These are phyloP conservation scores for Cladosporium sp. DNA, from an alignment of 2,329 filamentous ascomycete species.

Conservation along the genomic window DNA sequence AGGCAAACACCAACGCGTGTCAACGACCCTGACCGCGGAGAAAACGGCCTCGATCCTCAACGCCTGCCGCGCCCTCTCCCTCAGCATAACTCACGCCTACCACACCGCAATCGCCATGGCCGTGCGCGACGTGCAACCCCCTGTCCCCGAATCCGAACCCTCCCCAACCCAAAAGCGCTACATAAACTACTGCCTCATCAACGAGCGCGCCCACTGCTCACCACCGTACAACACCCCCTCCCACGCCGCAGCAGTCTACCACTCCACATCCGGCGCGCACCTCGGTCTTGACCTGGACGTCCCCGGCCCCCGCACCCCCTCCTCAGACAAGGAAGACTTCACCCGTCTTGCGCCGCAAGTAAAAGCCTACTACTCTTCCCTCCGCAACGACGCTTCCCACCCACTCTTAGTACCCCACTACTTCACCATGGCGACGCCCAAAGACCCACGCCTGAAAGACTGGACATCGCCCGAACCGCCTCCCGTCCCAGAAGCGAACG, in stretches of 20 bases:
- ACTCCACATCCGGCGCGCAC: constrained; percentile 5
- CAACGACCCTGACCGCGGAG: not conserved
- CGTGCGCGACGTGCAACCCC: constrained; percentile 2
- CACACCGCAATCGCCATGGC: constrained; percentile 10
- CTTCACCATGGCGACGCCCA: constrained; percentile 10
- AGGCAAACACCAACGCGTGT: constrained; percentile 6
- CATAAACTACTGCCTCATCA: constrained; percentile 11
- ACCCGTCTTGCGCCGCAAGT: constrained; percentile 4
- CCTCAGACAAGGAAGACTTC: constrained; percentile 2
- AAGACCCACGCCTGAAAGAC: constrained; percentile 4
- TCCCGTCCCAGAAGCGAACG: not conserved
- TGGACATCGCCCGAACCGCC: not conserved
- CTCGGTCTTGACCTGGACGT: constrained; percentile 5
- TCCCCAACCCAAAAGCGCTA: constrained; percentile 1
- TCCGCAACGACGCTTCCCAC: constrained; percentile 3
- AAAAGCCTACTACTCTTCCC: constrained; percentile 4
- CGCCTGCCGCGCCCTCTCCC: constrained; percentile 1
- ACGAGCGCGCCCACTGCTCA: constrained; percentile 7
- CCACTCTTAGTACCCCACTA: constrained; percentile 7
- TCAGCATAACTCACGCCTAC: constrained; percentile 10
- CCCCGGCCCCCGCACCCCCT: not conserved
- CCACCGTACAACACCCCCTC: constrained; percentile 2
- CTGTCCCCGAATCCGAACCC: no score
- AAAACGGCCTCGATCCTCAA: not conserved
- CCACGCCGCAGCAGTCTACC: constrained; percentile 12